phyloP scores from a whole-genome alignment of 495 filamentous ascomycete genomes.

The Delitschia confertaspora region DNA sequence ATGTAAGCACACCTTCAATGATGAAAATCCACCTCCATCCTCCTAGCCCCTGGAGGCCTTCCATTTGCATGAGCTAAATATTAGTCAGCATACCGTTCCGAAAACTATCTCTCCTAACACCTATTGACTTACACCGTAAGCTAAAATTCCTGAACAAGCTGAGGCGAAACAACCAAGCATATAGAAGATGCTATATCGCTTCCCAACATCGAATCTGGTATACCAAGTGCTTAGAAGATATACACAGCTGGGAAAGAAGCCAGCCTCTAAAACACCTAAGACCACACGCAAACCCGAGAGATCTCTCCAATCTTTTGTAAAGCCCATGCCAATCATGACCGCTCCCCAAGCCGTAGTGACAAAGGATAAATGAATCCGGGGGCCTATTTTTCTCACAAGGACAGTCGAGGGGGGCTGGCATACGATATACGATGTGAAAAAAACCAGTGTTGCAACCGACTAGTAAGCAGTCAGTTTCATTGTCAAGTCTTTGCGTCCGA shows the following conservation, averaged over 20 bases:
- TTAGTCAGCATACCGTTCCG: conserved; percentile 32
- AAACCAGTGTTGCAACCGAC: conserved; percentile 52
- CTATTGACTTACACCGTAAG: conserved; percentile 56
- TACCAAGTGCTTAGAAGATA: conserved; percentile 60
- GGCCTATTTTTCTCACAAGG: conserved; percentile 52
- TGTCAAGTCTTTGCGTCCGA: no score
- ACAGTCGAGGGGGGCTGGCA: conserved; percentile 55
- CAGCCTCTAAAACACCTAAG: conserved; percentile 56
- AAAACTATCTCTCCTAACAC: conserved; percentile 15
- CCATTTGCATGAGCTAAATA: conserved; percentile 24
- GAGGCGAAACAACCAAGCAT: conserved; percentile 54
- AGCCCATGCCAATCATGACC: conserved; percentile 50
- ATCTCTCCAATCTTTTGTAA: conserved; percentile 42
- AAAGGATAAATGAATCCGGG: conserved; percentile 44
- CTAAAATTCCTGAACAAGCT: conserved; percentile 54
- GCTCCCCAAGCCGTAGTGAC: conserved; percentile 49
- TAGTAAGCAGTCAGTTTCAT: no score
- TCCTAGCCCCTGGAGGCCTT: conserved; percentile 33
- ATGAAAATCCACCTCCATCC: conserved; percentile 58
- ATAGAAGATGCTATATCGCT: conserved; percentile 57
- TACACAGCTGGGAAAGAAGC: conserved; percentile 56
- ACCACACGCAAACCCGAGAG: conserved; percentile 49
- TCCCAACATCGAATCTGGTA: conserved; percentile 54
- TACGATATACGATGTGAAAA: conserved; percentile 58
- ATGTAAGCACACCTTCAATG: conserved; percentile 48